These are phyloP conservation scores for Pichia sp. DNA, from an alignment of 1,139 yeast genomes.

Conservation along the genomic window DNA sequence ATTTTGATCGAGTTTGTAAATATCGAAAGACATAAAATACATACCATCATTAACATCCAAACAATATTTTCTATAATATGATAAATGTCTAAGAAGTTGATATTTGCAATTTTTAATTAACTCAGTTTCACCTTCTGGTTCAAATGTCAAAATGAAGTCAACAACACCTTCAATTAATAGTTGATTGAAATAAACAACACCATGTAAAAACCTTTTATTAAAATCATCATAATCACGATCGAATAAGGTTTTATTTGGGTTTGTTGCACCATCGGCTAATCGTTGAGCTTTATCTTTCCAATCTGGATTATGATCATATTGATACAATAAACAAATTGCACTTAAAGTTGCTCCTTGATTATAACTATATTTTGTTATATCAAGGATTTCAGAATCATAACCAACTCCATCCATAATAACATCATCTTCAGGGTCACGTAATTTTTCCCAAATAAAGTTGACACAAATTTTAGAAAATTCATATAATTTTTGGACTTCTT, in stretches of 20 bases:
- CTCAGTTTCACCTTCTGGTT: constrained; percentile 38
- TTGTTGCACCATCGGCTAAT: constrained; percentile 55
- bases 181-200: constrained; percentile 58
- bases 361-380: constrained; percentile 60
- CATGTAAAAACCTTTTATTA: constrained; percentile 59
- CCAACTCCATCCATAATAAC: constrained; percentile 61
- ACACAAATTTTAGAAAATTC: constrained; percentile 35
- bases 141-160: constrained; percentile 50
- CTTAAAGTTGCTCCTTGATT: constrained; percentile 63
- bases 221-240: constrained; percentile 55
- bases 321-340: constrained; percentile 47
- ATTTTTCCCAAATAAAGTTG: constrained; percentile 37
- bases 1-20: constrained; percentile 47
- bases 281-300: constrained; percentile 53
- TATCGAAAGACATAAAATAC: constrained; percentile 58
- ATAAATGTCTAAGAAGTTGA: constrained; percentile 46
- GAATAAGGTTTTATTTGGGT: constrained; percentile 50
- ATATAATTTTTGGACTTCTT: constrained; percentile 24
- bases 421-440: constrained; percentile 51
- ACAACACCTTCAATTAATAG: constrained; percentile 63
- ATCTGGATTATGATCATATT: constrained; percentile 45
- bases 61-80: constrained; percentile 50
- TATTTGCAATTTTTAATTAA: constrained; percentile 34
- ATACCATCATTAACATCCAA: constrained; percentile 55
- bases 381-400: constrained; percentile 39